Base-by-base conservation (phyloP, 371 early-diverging fungal species). In the Actinomortierella wolfii region DNA sequence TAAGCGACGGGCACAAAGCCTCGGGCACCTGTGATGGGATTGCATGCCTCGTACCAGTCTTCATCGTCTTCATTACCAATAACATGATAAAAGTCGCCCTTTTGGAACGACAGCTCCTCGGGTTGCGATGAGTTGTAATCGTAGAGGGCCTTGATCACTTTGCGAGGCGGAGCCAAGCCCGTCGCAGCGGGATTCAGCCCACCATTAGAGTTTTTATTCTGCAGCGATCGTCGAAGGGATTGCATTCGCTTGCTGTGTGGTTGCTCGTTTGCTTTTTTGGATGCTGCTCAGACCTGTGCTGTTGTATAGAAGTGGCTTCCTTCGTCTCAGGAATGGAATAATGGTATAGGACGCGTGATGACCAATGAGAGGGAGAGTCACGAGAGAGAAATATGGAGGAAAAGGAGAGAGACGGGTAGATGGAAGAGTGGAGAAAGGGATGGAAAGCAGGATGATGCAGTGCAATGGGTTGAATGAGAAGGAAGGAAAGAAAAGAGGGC, bases 41-140 rank as follows among this genome's bases (percentile, higher is more conserved):
- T 93, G 50, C 86, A 85, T 2, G 92, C 97, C 56, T 93, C 91
- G 69, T 89, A 96, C 88, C 89, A 92, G 47, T 85, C 79, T 8
- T 64, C 54, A 69, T 93, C 91, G 59, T 85, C 83, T 51, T 92
- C 92, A 76, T 88, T 84, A 42, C 89, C 91, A 24, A 89, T 83
- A 18, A 96, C 96, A 77, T 92, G 92, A 79, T 94, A 95, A 67
- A 94, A 94, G 61, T 96, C 97, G 51, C 95, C 97, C 51, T 83
- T 83, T 44, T 76, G 59, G 68, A 95, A 96, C 14, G 91, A 86
- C 2, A 96, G 79, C 69, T 95, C 94, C 23, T 85, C 82, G 25
- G 80, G 78, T 41, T 78, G 81, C 53, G 81, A 76, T 6, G 91
- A 86, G 18, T 79, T 75, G 64, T 92, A 94, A 78, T 89, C 86